Conservation (phyloP, 345 rosid genomes). For the Eucalyptus victrix region DNA sequence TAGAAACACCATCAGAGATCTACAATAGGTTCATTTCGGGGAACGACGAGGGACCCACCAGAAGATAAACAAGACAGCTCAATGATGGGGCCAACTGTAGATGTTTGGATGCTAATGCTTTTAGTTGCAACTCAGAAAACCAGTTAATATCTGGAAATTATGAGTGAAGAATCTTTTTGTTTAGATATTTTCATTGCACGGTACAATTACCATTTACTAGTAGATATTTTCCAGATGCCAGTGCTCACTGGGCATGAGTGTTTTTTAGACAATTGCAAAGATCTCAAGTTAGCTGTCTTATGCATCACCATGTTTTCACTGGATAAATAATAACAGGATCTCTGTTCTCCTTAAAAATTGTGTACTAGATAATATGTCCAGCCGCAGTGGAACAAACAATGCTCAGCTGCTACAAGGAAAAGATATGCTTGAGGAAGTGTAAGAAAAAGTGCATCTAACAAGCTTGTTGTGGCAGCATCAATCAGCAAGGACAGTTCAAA, state of each 20-base stretch:
- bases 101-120: neutral
- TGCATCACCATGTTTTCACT: neutral
- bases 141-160: neutral
- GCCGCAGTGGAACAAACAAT: neutral
- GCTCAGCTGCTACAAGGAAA: neutral
- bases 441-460: neutral
- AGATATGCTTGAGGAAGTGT: neutral
- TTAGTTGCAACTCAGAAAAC: neutral
- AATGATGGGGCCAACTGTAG: neutral
- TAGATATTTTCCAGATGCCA: neutral
- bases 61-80: neutral
- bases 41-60: neutral
- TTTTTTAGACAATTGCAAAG: neutral
- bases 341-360: neutral
- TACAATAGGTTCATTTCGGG: neutral
- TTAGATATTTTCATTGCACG: neutral
- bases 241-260: neutral
- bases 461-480: neutral
- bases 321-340: neutral
- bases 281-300: neutral
- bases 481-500: neutral
- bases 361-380: neutral
- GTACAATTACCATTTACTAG: neutral
- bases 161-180: neutral
- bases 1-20: neutral